Conservation (phyloP, 2,329 filamentous ascomycete species). For the Didymella segeticola region DNA sequence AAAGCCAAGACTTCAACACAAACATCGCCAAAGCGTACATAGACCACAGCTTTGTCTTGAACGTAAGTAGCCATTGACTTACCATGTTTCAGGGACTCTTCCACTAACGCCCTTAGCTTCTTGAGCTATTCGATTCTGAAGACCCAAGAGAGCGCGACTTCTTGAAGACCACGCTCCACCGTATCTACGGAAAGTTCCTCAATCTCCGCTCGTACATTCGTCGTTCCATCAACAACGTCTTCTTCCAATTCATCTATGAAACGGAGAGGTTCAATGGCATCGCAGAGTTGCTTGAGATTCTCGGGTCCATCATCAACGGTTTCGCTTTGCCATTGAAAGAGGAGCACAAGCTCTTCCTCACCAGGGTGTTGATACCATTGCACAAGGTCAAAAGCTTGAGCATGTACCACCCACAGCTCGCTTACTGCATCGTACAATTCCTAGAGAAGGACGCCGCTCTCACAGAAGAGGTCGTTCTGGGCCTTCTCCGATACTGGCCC, state of each 20-base stretch:
- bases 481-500: constrained; percentile 94
- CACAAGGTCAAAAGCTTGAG: constrained; percentile 99
- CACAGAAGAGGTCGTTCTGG: constrained; percentile 97
- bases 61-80: constrained; percentile 60
- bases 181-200: constrained; percentile 98
- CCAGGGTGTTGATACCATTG: constrained; percentile 86
- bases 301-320: constrained; percentile 98
- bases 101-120: constrained; percentile 62
- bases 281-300: constrained; percentile 92
- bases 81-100: no score
- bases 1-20: constrained; percentile 99
- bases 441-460: constrained; percentile 95
- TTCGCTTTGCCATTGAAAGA: constrained; percentile 97
- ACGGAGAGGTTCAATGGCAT: constrained; percentile 99
- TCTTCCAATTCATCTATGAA: constrained; percentile 99
- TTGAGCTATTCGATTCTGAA: constrained; percentile 98
- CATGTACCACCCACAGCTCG: constrained; percentile 99
- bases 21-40: constrained; percentile 99
- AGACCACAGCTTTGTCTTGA: constrained; percentile 95
- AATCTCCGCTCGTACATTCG: constrained; percentile 97
- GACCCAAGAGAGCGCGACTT: constrained; percentile 97
- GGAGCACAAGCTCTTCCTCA: constrained; percentile 98
- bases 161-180: constrained; percentile 94
- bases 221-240: constrained; percentile 99
- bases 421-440: constrained; percentile 99